These are phyloP conservation scores for Thozetella sp. DNA, from an alignment of 495 filamentous ascomycete genomes.

Conservation along the genomic window DNA sequence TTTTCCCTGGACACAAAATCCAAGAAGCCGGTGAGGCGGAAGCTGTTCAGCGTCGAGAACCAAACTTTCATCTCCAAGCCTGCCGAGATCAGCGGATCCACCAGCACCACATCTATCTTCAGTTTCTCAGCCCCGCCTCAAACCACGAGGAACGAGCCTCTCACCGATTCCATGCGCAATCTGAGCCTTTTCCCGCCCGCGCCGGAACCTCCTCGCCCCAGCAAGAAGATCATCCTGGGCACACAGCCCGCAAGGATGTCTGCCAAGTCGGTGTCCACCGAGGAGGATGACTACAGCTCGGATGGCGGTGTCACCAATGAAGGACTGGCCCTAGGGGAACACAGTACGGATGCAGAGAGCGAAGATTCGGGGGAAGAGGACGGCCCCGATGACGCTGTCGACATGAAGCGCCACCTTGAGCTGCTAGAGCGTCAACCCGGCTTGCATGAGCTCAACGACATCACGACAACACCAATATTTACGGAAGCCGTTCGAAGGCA, in stretches of 20 bases:
- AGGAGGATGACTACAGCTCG: too few species aligned
- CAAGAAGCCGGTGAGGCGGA: background rate
- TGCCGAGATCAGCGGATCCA: background rate
- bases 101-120: background rate
- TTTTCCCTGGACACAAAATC: background rate
- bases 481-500: slow-evolving; percentile 33
- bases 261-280: too few species aligned
- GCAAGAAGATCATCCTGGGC: too few species aligned
- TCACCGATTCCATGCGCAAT: too few species aligned
- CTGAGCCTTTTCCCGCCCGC: too few species aligned
- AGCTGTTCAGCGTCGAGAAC: slow-evolving; percentile 12
- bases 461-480: slow-evolving; percentile 36
- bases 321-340: too few species aligned
- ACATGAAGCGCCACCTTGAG: slow-evolving; percentile 9
- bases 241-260: too few species aligned
- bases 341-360: too few species aligned
- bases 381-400: background rate
- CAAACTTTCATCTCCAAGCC: slow-evolving; percentile 15
- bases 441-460: slow-evolving; percentile 29
- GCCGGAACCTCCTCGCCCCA: too few species aligned
- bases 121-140: background rate
- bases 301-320: too few species aligned
- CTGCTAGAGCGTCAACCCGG: slow-evolving; percentile 17
- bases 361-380: too few species aligned
- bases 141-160: background rate